Conservation (phyloP, 352 stramenopile species). For the Phytopythium oedochilum region DNA sequence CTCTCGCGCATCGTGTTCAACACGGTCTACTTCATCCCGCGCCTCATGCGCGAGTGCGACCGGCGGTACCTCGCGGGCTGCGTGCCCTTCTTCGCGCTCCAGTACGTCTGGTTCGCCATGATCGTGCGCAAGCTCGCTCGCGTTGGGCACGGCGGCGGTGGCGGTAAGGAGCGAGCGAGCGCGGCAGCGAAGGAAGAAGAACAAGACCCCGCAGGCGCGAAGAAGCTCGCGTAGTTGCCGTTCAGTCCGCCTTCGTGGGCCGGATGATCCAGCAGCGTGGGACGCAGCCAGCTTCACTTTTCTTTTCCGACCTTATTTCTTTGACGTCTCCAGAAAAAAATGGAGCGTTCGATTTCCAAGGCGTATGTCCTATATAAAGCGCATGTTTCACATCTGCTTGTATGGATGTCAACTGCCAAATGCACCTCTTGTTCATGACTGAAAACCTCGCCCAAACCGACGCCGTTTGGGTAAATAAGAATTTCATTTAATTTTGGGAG, state of each 20-base stretch:
- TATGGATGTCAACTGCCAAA: no score
- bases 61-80: constrained; percentile 45
- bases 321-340: no score
- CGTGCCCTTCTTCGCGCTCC: constrained; percentile 62
- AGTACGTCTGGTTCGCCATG: constrained; percentile 78
- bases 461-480: not conserved
- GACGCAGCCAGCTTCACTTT: no score
- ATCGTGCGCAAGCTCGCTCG: constrained; percentile 48
- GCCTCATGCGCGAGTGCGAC: constrained; percentile 35
- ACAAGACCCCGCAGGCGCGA: not conserved
- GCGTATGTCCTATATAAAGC: no score
- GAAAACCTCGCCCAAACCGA: not conserved
- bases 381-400: no score
- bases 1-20: constrained; percentile 68
- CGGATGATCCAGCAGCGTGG: no score
- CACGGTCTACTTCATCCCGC: constrained; percentile 56
- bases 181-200: not conserved
- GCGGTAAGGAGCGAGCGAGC: not conserved
- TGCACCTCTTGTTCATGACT: no score
- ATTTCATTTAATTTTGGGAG: not conserved
- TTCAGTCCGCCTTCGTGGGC: not conserved
- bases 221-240: constrained; percentile 3
- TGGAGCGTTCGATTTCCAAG: no score
- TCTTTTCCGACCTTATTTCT: no score
- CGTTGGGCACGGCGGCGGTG: not conserved